Percentiles rank a stretch among this genome's conserved stretches.
phyloP scores from a whole-genome alignment of 169 alveolate species.

The Toxoplasma gondii region DNA sequence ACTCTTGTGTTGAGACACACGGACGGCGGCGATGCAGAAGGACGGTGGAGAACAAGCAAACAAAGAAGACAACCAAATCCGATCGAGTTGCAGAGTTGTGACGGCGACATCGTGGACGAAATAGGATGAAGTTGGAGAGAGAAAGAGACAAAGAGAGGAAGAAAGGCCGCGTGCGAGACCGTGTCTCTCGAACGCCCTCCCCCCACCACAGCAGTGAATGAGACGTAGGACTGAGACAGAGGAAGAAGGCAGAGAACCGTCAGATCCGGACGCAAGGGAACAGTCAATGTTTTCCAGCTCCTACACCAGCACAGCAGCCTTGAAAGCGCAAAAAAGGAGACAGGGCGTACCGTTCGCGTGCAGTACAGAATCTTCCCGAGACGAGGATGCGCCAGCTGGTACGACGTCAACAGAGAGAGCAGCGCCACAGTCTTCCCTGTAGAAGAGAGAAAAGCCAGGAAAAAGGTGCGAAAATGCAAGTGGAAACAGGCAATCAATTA shows the following conservation, averaged over 20 bases:
- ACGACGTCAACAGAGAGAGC: constrained; percentile 91
- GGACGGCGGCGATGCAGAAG: background rate
- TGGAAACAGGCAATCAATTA: background rate
- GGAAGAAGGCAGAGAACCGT: no score
- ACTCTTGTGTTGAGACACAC: no score
- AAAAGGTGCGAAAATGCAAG: background rate
- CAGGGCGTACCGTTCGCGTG: constrained; percentile 70
- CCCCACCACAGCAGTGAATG: no score
- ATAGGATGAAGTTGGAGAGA: background rate
- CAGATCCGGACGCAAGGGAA: no score
- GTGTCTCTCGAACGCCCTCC: no score
- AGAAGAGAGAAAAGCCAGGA: background rate
- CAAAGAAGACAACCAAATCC: no score
- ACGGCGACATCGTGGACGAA: no score
- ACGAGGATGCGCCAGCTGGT: constrained; percentile 89
- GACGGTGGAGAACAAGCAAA: background rate
- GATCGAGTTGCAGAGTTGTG: no score
- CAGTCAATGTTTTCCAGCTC: no score
- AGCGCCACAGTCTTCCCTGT: constrained; percentile 98
- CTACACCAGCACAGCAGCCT: no score
- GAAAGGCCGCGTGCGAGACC: background rate
- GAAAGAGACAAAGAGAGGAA: background rate
- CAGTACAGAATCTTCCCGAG: constrained; percentile 76
- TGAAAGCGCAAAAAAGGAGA: background rate
- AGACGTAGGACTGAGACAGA: no score